Conservation (phyloP, 768 basidiomycete genomes). For the Boletus bicolor region DNA sequence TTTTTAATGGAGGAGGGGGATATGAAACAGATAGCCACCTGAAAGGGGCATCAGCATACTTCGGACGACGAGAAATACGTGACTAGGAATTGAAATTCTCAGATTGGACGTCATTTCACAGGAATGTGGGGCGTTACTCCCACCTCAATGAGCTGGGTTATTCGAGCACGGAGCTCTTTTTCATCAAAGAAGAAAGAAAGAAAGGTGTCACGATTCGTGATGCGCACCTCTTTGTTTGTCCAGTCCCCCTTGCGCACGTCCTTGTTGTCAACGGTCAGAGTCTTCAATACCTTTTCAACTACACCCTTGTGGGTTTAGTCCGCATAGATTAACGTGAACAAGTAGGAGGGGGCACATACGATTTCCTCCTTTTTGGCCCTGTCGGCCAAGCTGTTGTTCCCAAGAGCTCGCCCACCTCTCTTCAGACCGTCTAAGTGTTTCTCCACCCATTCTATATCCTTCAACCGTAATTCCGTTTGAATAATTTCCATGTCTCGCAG, state of each 20-base stretch:
- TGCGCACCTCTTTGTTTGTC: conserved; percentile 92
- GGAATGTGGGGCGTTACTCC: conserved; percentile 86
- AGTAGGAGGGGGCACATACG: conserved; percentile 40
- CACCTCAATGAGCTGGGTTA: conserved; percentile 96
- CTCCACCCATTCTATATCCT: conserved; percentile 99
- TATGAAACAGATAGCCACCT: conserved; percentile 21
- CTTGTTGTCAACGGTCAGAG: conserved; percentile 74
- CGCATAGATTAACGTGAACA: conserved; percentile 4
- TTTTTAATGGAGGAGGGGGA: conserved; percentile 48
- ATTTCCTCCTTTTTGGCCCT: conserved; percentile 97
- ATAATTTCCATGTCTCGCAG: conserved; percentile 98
- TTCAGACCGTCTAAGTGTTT: conserved; percentile 80
- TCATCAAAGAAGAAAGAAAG: conserved; percentile 45
- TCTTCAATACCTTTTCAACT: conserved; percentile 81
- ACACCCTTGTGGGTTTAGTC: conserved; percentile 52
- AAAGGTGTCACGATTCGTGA: not conserved
- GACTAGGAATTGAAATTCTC: conserved; percentile 26
- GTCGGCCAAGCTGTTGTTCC: conserved; percentile 78
- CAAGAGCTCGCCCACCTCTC: conserved; percentile 68
- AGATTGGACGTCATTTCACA: conserved; percentile 59
- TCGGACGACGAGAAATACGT: not conserved
- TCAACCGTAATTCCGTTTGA: conserved; percentile 86
- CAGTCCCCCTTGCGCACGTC: conserved; percentile 93
- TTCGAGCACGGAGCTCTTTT: conserved; percentile 78
- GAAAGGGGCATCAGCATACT: conserved; percentile 6